A percentile compares a stretch with the other conserved stretches of the same genome.
Conservation (phyloP, 371 early-diverging fungal species). For the Saksenaea vasiformis region DNA sequence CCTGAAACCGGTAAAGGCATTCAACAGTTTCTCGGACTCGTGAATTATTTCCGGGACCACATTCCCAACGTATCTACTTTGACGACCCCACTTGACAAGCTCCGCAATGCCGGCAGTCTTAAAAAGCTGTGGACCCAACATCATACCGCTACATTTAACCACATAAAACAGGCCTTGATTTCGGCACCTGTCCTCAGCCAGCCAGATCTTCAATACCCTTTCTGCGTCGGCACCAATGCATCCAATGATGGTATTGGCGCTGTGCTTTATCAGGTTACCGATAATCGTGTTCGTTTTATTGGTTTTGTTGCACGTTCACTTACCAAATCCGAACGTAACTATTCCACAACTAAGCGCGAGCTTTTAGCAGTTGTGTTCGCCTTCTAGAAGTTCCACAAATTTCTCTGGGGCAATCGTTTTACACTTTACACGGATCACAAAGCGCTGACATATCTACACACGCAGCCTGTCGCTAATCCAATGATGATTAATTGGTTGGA, state of each 20-base stretch:
- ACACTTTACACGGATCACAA: too few relatives aligned
- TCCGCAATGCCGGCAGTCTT: slow-evolving; percentile 13
- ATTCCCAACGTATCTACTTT: slow-evolving; percentile 16
- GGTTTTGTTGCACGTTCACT: slow-evolving; percentile 19
- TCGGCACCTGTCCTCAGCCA: slow-evolving; percentile 9
- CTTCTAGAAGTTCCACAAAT: slow-evolving; percentile 28
- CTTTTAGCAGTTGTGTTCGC: slow-evolving; percentile 22
- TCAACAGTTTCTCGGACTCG: slow-evolving; percentile 16
- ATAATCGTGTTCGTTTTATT: slow-evolving; percentile 14
- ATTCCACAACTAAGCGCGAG: slow-evolving; percentile 18
- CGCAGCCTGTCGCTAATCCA: slow-evolving; percentile 21
- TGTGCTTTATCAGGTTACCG: slow-evolving; percentile 24
- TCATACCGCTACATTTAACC: slow-evolving; percentile 14
- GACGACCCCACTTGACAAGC: slow-evolving; percentile 21
- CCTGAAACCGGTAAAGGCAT: slow-evolving; percentile 19
- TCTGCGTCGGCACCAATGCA: slow-evolving; percentile 42
- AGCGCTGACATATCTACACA: slow-evolving; percentile 17
- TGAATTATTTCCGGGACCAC: slow-evolving; percentile 27
- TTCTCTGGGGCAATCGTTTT: slow-evolving; percentile 28
- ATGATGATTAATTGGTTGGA: slow-evolving; percentile 29
- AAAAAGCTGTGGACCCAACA: slow-evolving; percentile 7
- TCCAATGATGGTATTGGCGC: slow-evolving; percentile 41
- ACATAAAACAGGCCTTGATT: background rate
- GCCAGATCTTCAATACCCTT: slow-evolving; percentile 27
- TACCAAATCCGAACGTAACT: slow-evolving; percentile 11